phyloP scores from a whole-genome alignment of 371 early-diverging fungal species.

The Chytridiales sp. region DNA sequence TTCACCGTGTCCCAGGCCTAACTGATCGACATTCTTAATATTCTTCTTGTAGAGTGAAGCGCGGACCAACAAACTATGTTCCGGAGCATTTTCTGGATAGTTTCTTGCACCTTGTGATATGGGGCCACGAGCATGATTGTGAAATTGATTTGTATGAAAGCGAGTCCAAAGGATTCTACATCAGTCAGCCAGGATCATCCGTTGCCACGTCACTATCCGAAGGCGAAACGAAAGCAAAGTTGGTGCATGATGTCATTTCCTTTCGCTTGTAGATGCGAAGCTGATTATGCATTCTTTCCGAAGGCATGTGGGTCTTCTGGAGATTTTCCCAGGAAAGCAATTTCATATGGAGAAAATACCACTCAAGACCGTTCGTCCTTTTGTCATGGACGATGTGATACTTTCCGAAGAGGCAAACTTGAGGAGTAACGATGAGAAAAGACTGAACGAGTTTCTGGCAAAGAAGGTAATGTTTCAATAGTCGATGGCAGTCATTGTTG shows the following conservation, averaged over 20 bases:
- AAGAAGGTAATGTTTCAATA: conserved; percentile 48
- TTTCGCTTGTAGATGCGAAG: neutral
- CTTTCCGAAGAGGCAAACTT: conserved; percentile 55
- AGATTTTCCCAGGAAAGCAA: conserved; percentile 54
- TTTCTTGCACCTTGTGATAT: conserved; percentile 89
- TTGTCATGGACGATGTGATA: conserved; percentile 73
- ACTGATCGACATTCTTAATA: too few relatives aligned
- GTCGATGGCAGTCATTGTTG: neutral
- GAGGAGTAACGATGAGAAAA: conserved; percentile 23
- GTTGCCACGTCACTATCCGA: conserved; percentile 93
- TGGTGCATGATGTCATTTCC: conserved; percentile 24
- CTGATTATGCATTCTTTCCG: neutral
- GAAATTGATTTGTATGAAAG: conserved; percentile 72
- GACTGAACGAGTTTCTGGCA: conserved; percentile 46
- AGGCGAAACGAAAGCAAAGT: conserved; percentile 88
- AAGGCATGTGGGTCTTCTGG: conserved; percentile 74
- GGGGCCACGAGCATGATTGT: conserved; percentile 99
- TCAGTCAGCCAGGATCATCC: conserved; percentile 96
- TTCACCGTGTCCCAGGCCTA: too few relatives aligned
- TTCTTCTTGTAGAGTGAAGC: conserved; percentile 69
- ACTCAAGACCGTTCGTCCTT: conserved; percentile 85
- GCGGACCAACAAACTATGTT: conserved; percentile 83
- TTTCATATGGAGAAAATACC: conserved; percentile 72
- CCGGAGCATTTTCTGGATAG: conserved; percentile 84
- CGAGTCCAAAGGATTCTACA: conserved; percentile 65